Percentiles rank a stretch among this genome's conserved stretches.
Evolutionary conservation across 2,329 filamentous ascomycete species (phyloP).

Genomic region (Ophiostoma piceae): DNA sequence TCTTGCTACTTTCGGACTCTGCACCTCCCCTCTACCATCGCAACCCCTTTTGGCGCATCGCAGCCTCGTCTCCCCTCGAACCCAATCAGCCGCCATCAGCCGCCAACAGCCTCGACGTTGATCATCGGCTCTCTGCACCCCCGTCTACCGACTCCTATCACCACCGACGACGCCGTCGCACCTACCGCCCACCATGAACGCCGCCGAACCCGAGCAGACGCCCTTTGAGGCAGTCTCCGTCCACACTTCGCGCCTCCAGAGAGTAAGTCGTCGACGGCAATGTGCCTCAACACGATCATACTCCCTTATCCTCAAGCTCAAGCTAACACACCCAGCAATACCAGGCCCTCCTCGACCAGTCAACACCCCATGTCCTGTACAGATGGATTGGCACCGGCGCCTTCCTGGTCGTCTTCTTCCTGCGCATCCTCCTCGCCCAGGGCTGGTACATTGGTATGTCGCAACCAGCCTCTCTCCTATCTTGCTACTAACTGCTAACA

Average conservation of each 20-base stretch:
- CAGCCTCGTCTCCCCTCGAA: background rate
- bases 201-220: conserved; percentile 78
- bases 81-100: no score
- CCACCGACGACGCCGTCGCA: background rate
- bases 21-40: background rate
- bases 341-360: conserved; percentile 89
- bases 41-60: conserved; percentile 12
- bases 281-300: background rate
- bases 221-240: conserved; percentile 85
- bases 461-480: background rate
- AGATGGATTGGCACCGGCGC: conserved; percentile 82
- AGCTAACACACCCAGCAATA: conserved; percentile 60
- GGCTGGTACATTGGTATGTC: conserved; percentile 93
- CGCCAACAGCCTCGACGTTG: background rate
- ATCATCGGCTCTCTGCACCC: background rate
- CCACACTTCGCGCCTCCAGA: conserved; percentile 70
- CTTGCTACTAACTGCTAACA: background rate
- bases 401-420: conserved; percentile 73
- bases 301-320: background rate
- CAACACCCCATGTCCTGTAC: conserved; percentile 82
- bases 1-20: conserved; percentile 1
- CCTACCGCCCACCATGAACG: conserved; percentile 61
- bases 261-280: conserved; percentile 43
- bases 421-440: conserved; percentile 85
- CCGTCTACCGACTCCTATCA: background rate